Evolutionary conservation across 1,139 yeast species (phyloP), one percentile per base, ranked within the genome.

Genomic region (Blastobotrys raffinosifermentans): DNA sequence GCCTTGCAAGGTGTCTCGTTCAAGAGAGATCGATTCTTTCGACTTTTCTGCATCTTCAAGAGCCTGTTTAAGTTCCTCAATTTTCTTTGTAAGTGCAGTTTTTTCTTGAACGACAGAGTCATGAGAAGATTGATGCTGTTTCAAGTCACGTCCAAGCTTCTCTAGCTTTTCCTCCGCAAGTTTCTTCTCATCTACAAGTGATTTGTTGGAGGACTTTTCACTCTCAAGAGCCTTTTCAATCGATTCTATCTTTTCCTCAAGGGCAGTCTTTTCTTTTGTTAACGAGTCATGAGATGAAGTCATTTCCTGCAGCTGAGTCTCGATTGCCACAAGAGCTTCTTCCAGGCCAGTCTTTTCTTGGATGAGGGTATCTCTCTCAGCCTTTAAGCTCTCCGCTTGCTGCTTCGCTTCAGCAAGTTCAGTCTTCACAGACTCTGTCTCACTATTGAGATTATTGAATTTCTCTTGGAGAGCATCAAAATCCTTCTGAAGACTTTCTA

Each of bases 401-500:
- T 13, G 9, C 15, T 6, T 31, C 22, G 19, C 14, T 15, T 31
- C 26, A 8, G 21, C 30, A 4, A 23, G 11, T 4, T 13, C 40
- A 16, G 13, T 10, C 11, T 25, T 22, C 11, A 18, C n/a, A 15
- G 17, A n/a, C 3, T 31, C 19, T 16, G 19, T 17, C 9, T 29
- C 29, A 11, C 11, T 22, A 3, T 17, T 11, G 18, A 13, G 7
- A n/a, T 11, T 19, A 16, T 27, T 17, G 20, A 14, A 11, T 7
- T 8, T 27, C 19, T 14, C 19, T 22, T 21, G 16, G 8, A 14
- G 17, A 22, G 7, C n/a, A 20, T 30, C 46, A 10, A 40, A 31
- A 26, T 47, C 46, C 14, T 22, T n/a, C 4, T 41, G 32, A 8
- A 36, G 32, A n/a, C 47, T 47, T 22, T 41, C 35, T 3, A 42